Base-by-base conservation (phyloP, 768 basidiomycete species). In the Suillus weaverae region DNA sequence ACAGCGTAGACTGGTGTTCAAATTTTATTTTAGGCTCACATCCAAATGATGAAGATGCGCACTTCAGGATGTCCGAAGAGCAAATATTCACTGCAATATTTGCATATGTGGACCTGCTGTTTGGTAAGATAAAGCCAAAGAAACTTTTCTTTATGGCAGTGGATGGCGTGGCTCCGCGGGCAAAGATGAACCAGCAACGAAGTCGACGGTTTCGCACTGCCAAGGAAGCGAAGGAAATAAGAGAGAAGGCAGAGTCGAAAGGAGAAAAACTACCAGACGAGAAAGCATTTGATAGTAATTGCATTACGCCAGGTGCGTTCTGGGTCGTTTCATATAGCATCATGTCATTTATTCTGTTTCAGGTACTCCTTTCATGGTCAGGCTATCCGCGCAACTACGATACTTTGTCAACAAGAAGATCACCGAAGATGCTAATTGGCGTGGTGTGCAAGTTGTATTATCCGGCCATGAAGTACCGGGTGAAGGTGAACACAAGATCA, bases 401-500 rank as follows among this genome's bases (percentile, higher is more conserved):
- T 99, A 99, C 77, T 99, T 99, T 70, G 84, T 99, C 68, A 95
- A 95, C 78, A 99, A 99, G 86, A 97, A 99, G 84, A 97, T 99
- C 38, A 87, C 89, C 0, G 97, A 99, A 74, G 97, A 99, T 77
- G 86, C 97, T 3, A 90, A 95, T 75, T 99, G 97, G 97, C 83
- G 93, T 65, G 85, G 90, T 62, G 87, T 99, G 48, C 84, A 95
- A 72, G 95, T 99, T 26, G 92, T 99, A 44, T 82, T 99, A 43
- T 97, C 94, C 35, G 97, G 97, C 13, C 95, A 99, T 76, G 97
- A 99, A 71, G 96, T 98, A 4, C 97, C 97, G 0, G 97, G 97
- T 69, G 97, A 99, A 78, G 97, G 97, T 65, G 97, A 99, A 75
- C 97, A 99, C 86, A 99, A 99, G 83, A 96, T 99, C 70, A 98